Conservation (phyloP, 345 rosid genomes). For the Citrus cavaleriei region DNA sequence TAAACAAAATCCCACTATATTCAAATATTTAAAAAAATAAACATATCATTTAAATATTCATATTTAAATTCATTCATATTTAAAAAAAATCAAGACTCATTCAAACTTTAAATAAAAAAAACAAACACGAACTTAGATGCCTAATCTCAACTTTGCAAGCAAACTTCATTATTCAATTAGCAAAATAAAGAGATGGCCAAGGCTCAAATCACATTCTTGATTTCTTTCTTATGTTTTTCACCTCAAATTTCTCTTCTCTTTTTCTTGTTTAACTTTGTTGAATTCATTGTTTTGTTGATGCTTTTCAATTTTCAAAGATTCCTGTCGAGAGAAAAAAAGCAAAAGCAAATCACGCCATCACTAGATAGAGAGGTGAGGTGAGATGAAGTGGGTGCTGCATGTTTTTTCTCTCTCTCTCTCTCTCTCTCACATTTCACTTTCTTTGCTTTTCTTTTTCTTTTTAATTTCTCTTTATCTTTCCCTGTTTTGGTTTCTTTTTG, state of each 20-base stretch:
- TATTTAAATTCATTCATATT: too few species aligned
- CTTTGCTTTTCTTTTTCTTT: constrained; percentile 17
- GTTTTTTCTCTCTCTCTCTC: constrained; percentile 5
- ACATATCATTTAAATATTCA: fast-evolving
- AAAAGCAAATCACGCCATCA: constrained; percentile 44
- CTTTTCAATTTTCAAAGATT: constrained; percentile 58
- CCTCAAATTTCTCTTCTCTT: neutral
- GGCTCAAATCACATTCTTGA: neutral
- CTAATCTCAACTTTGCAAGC: neutral
- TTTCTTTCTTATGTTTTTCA: neutral
- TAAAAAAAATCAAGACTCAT: fast-evolving
- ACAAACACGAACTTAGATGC: too few species aligned
- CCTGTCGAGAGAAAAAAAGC: constrained; percentile 41
- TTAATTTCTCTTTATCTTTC: constrained; percentile 9
- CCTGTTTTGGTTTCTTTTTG: constrained; percentile 31
- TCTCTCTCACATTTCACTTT: constrained; percentile 48
- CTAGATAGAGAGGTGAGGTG: neutral
- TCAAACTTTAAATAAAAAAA: too few species aligned
- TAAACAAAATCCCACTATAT: too few species aligned
- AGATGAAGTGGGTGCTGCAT: neutral
- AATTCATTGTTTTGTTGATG: constrained; percentile 10
- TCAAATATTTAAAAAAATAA: too few species aligned
- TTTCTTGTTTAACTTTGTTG: constrained; percentile 2
- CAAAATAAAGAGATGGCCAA: neutral
- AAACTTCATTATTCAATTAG: neutral